Percentiles rank a stretch among this genome's conserved stretches.
Conservation (phyloP, 495 filamentous ascomycete genomes). For the Aspergillus saccharolyticus region DNA sequence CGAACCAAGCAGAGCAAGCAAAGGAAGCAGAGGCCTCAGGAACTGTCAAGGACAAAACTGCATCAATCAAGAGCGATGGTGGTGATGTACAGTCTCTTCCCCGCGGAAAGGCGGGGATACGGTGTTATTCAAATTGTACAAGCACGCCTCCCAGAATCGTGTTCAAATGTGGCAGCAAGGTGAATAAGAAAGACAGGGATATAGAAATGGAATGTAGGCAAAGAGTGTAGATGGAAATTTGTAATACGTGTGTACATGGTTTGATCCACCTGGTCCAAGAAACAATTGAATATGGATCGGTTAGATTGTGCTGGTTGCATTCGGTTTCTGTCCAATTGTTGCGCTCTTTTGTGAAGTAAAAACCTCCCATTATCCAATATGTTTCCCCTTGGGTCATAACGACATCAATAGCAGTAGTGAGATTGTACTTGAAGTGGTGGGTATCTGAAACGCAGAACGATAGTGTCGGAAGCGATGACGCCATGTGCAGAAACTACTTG, state of each 20-base stretch:
- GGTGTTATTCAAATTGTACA: neutral
- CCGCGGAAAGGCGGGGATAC: neutral
- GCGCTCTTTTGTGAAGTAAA: neutral
- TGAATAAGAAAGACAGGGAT: neutral
- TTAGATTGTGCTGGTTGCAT: neutral
- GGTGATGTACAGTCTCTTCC: constrained; percentile 6
- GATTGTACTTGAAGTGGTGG: constrained; percentile 21
- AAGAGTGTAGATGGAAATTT: neutral
- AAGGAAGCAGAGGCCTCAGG: neutral
- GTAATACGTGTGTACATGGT: neutral
- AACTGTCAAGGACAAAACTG: neutral
- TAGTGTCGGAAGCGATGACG: neutral
- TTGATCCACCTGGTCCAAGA: neutral
- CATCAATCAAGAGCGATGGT: neutral
- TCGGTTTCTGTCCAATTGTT: neutral
- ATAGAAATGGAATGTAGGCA: neutral
- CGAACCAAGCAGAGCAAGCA: neutral
- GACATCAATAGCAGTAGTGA: constrained; percentile 14
- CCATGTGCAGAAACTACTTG: constrained; percentile 17
- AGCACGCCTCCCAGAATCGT: constrained; percentile 1
- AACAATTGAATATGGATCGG: neutral
- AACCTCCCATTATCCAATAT: neutral
- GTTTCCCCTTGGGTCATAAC: constrained; percentile 7
- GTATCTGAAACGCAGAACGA: constrained; percentile 10
- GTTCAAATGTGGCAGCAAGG: neutral